These are phyloP conservation scores for Malassezia globosa DNA, from an alignment of 1,284 basidiomycete genomes.

Conservation along the genomic window DNA sequence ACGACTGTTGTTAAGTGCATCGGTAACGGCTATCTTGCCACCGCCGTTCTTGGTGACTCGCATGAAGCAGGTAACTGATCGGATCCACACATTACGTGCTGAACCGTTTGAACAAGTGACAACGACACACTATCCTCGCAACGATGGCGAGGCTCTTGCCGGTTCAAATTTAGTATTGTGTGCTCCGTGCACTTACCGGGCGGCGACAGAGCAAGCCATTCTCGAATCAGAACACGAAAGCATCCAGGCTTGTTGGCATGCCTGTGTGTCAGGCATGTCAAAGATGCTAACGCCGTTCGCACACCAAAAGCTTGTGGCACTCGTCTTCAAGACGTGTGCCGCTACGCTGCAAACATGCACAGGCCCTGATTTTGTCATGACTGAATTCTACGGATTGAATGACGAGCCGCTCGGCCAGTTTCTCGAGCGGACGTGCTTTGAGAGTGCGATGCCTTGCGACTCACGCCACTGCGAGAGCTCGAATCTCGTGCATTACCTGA, in stretches of 20 bases:
- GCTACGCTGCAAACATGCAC: slow-evolving; percentile 50
- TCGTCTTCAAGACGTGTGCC: slow-evolving; percentile 63
- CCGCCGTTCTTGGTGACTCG: slow-evolving; percentile 27
- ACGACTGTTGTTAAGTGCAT: slow-evolving; percentile 30
- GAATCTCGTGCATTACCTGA: slow-evolving; percentile 69
- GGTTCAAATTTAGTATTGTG: background rate
- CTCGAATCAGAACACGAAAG: slow-evolving; percentile 22
- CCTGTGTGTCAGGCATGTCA: slow-evolving; percentile 40
- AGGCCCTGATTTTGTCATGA: slow-evolving; percentile 55
- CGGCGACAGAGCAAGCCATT: slow-evolving; percentile 22
- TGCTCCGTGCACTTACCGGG: background rate
- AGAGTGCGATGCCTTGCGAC: slow-evolving; percentile 60
- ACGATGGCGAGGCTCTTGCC: background rate
- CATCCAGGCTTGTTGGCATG: slow-evolving; percentile 23
- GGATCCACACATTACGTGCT: slow-evolving; percentile 20
- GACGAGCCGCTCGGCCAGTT: slow-evolving; percentile 86
- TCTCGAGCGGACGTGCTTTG: slow-evolving; percentile 66
- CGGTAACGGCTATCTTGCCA: slow-evolving; percentile 28
- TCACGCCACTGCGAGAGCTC: slow-evolving; percentile 73
- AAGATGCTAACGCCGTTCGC: slow-evolving; percentile 69
- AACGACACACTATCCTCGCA: background rate
- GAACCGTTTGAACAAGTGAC: background rate
- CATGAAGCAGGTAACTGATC: slow-evolving; percentile 27
- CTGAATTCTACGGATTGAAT: slow-evolving; percentile 82
- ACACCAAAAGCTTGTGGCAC: slow-evolving; percentile 74